Percentiles rank a stretch among this genome's conserved stretches.
Conservation (phyloP, 2,329 filamentous ascomycete species). For the Penicillium psychrosexuale region DNA sequence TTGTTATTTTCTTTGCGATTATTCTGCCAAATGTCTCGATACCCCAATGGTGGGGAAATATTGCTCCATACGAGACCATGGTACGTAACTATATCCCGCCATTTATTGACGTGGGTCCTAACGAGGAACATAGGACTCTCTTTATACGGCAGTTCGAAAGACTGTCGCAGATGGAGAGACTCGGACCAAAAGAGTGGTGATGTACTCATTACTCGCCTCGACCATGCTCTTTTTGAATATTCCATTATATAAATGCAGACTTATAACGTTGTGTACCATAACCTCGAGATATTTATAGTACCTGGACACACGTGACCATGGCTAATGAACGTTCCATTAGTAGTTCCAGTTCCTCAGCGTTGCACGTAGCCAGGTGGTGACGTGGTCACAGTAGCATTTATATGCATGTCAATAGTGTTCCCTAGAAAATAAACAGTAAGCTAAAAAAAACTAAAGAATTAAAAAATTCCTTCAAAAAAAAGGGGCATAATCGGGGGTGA, state of each 20-base stretch:
- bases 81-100: conserved; percentile 10
- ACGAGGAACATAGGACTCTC: conserved; percentile 3
- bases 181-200: conserved; percentile 14
- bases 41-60: conserved; percentile 60
- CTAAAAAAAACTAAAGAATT: not conserved
- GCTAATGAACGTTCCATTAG: not conserved
- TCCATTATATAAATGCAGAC: too few species aligned
- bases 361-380: not conserved
- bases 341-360: not conserved
- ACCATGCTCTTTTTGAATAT: not conserved
- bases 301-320: not conserved
- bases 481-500: not conserved
- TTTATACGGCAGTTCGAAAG: conserved; percentile 16
- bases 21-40: conserved; percentile 54
- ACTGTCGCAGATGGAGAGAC: conserved; percentile 14
- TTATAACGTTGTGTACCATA: not conserved
- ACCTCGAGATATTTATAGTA: not conserved
- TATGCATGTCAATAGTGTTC: not conserved
- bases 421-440: not conserved
- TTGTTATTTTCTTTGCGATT: conserved; percentile 66
- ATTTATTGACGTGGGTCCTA: not conserved
- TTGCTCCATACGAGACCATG: conserved; percentile 25
- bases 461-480: not conserved
- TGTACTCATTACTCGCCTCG: too few species aligned
- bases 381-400: not conserved